Conservation (phyloP, 2,329 filamentous ascomycete species). For the Verticillium nubilum region DNA sequence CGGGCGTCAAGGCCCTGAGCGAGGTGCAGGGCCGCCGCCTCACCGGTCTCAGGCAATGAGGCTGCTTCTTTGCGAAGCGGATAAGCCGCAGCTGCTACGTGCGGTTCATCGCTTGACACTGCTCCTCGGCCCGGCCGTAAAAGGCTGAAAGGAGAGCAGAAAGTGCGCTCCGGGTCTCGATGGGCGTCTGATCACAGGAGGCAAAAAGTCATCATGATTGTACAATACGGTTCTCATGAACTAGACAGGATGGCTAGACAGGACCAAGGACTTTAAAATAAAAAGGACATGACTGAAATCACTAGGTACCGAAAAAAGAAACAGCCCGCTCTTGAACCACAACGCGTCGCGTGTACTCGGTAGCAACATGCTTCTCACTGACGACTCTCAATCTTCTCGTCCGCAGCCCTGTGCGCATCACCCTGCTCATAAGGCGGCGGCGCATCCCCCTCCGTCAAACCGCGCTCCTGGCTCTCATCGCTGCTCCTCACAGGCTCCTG, state of each 20-base stretch:
- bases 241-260: neutral
- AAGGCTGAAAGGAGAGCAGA: neutral
- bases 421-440: neutral
- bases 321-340: neutral
- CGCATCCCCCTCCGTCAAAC: neutral
- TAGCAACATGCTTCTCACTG: neutral
- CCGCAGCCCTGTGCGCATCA: neutral
- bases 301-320: neutral
- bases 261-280: neutral
- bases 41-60: constrained; percentile 57
- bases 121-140: neutral
- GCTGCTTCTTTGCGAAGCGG: neutral
- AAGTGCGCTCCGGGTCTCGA: neutral
- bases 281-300: neutral
- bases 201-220: neutral
- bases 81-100: neutral
- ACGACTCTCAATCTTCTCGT: neutral
- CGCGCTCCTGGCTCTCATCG: neutral
- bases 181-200: neutral
- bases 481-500: neutral
- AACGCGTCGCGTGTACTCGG: neutral
- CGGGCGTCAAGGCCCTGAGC: constrained; percentile 81
- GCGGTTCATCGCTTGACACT: neutral
- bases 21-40: constrained; percentile 88
- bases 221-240: neutral